Conservation (phyloP, 2,329 filamentous ascomycete genomes). For the Microcyclosporella mali region DNA sequence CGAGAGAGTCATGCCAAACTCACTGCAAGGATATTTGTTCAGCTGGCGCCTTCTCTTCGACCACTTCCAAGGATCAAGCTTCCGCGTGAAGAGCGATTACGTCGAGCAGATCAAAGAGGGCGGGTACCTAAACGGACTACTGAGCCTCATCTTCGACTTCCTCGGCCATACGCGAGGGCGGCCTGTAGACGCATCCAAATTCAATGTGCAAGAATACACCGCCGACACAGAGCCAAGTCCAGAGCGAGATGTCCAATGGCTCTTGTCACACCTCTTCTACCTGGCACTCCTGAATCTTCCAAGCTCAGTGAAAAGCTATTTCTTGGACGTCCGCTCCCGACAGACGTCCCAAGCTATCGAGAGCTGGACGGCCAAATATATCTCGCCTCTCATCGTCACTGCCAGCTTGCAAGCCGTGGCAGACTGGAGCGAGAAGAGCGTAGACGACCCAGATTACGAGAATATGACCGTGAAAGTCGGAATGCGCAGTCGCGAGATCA, state of each 20-base stretch:
- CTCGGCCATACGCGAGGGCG: constrained; percentile 71
- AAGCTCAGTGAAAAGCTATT: constrained; percentile 72
- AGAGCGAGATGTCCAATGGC: constrained; percentile 72
- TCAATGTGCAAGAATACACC: constrained; percentile 63
- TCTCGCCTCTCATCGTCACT: constrained; percentile 64
- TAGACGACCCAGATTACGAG: constrained; percentile 40
- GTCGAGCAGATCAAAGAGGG: constrained; percentile 70
- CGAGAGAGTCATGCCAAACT: constrained; percentile 58
- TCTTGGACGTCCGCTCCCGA: constrained; percentile 68
- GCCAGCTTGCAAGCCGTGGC: constrained; percentile 62
- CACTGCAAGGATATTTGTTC: constrained; percentile 72
- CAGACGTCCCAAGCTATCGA: constrained; percentile 76
- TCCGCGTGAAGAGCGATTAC: constrained; percentile 78
- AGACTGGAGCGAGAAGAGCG: constrained; percentile 53
- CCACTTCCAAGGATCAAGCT: constrained; percentile 57
- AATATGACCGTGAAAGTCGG: constrained; percentile 65
- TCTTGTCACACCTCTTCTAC: constrained; percentile 82
- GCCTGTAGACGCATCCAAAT: constrained; percentile 62
- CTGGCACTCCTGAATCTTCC: constrained; percentile 70
- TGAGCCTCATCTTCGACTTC: constrained; percentile 78
- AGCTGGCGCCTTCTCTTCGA: constrained; percentile 90
- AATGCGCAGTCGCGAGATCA: constrained; percentile 65
- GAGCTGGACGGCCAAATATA: constrained; percentile 74
- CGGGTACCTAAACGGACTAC: constrained; percentile 59
- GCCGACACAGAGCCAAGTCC: constrained; percentile 50